Percentiles rank a stretch among this genome's conserved stretches.
These are phyloP conservation scores for Paspalum notatum DNA, from an alignment of 176 grass and related monocot genomes.

Conservation along the genomic window DNA sequence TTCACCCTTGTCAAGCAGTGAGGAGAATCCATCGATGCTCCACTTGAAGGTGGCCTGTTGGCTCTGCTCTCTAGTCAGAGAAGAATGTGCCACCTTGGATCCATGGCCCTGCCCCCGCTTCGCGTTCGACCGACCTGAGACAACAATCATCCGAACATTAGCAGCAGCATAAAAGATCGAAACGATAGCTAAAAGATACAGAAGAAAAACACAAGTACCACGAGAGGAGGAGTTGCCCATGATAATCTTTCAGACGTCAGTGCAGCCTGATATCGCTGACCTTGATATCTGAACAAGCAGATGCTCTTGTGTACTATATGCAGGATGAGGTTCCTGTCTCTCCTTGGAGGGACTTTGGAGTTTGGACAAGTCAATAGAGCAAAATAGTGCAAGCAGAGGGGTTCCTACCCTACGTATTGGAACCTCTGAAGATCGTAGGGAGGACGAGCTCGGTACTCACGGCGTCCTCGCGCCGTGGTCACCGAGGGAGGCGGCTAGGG, in stretches of 20 bases:
- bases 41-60: constrained; percentile 40
- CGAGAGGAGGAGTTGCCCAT: constrained; percentile 22
- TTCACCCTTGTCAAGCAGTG: constrained; percentile 37
- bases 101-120: not conserved
- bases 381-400: not conserved
- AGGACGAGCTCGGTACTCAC: too few species aligned
- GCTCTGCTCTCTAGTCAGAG: not conserved
- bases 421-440: too few species aligned
- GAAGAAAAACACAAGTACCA: not conserved
- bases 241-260: not conserved
- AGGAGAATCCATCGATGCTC: constrained; percentile 54
- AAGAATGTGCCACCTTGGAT: constrained; percentile 15
- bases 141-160: not conserved
- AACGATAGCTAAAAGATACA: not conserved
- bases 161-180: not conserved
- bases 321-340: not conserved
- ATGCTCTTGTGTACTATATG: constrained; percentile 11
- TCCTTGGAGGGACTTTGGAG: not conserved
- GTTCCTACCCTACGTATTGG: not conserved
- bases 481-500: too few species aligned
- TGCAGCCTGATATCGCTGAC: not conserved
- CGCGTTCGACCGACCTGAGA: constrained; percentile 1
- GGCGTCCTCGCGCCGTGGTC: too few species aligned
- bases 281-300: not conserved
- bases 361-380: not conserved